phyloP scores from a whole-genome alignment of 495 filamentous ascomycete genomes.

The Aspergillus saccharolyticus region DNA sequence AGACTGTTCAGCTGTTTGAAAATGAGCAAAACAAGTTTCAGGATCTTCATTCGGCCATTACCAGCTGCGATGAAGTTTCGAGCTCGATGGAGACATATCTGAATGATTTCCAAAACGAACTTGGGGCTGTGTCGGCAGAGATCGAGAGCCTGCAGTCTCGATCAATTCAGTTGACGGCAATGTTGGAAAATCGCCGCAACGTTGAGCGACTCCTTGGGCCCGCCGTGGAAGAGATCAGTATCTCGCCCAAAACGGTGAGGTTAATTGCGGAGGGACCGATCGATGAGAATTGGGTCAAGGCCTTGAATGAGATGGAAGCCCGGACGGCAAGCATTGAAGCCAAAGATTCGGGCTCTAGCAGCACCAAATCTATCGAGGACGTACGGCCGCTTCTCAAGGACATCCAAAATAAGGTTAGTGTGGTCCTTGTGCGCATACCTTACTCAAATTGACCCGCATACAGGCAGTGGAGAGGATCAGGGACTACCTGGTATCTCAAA shows the following conservation, averaged over 20 bases:
- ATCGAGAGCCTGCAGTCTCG: slow-evolving; percentile 89
- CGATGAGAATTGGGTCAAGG: slow-evolving; percentile 84
- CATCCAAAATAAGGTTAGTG: slow-evolving; percentile 68
- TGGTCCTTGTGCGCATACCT: not conserved
- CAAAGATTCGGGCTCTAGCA: slow-evolving; percentile 52
- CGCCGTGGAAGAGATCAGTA: slow-evolving; percentile 83
- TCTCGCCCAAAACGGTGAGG: slow-evolving; percentile 75
- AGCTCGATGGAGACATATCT: slow-evolving; percentile 89
- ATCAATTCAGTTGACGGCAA: slow-evolving; percentile 77
- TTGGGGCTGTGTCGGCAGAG: slow-evolving; percentile 85
- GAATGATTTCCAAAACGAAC: slow-evolving; percentile 85
- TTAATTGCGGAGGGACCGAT: slow-evolving; percentile 84
- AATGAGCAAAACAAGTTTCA: slow-evolving; percentile 83
- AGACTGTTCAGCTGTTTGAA: slow-evolving; percentile 79
- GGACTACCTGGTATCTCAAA: slow-evolving; percentile 88
- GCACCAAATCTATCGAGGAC: slow-evolving; percentile 72
- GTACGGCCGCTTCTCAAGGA: slow-evolving; percentile 79
- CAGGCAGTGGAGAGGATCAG: slow-evolving; percentile 89
- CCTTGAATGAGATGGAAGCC: slow-evolving; percentile 78
- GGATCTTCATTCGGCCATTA: slow-evolving; percentile 83
- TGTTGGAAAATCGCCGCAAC: slow-evolving; percentile 79
- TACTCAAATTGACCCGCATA: slow-evolving; percentile 12
- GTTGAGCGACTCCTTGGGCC: slow-evolving; percentile 88
- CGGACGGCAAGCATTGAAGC: slow-evolving; percentile 67
- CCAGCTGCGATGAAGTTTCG: slow-evolving; percentile 86